These are phyloP conservation scores for Penicillium longicatenatum DNA, from an alignment of 495 filamentous ascomycete species.

Conservation along the genomic window DNA sequence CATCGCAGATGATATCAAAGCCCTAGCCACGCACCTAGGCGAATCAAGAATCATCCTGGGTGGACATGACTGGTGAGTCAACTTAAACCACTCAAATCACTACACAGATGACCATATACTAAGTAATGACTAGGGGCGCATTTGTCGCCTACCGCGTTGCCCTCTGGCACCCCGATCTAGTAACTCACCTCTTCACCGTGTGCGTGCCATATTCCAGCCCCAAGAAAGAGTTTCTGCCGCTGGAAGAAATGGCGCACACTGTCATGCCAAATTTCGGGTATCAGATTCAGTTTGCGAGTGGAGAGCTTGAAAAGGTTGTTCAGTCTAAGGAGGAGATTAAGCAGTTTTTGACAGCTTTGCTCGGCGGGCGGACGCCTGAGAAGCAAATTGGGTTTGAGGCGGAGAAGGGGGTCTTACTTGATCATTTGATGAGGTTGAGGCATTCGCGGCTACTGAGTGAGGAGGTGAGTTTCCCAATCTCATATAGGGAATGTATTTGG, in stretches of 20 bases:
- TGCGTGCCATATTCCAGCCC: conserved; percentile 73
- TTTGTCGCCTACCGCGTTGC: conserved; percentile 62
- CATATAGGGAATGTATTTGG: neutral
- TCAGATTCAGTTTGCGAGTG: conserved; percentile 74
- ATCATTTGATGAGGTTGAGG: conserved; percentile 50
- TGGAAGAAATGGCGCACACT: conserved; percentile 56
- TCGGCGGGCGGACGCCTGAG: conserved; percentile 59
- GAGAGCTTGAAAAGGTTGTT: conserved; percentile 63
- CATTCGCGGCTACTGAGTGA: conserved; percentile 58
- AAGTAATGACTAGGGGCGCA: conserved; percentile 47
- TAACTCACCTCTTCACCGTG: conserved; percentile 72
- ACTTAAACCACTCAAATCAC: neutral
- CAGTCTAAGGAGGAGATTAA: conserved; percentile 58
- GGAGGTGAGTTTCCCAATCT: conserved; percentile 43
- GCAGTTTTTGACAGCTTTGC: conserved; percentile 68
- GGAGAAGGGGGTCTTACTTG: conserved; percentile 56
- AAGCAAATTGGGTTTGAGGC: conserved; percentile 57
- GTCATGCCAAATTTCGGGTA: conserved; percentile 77
- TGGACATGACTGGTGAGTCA: conserved; percentile 82
- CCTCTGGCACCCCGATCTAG: conserved; percentile 69
- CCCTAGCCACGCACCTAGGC: conserved; percentile 60
- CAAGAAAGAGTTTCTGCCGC: conserved; percentile 43
- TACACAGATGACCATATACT: neutral
- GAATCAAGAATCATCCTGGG: conserved; percentile 67
- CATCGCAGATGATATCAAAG: conserved; percentile 68